Evolutionary conservation across 1,139 yeast genomes (phyloP), one percentile per base, ranked within the genome.

Genomic region (Blastobotrys persicus): DNA sequence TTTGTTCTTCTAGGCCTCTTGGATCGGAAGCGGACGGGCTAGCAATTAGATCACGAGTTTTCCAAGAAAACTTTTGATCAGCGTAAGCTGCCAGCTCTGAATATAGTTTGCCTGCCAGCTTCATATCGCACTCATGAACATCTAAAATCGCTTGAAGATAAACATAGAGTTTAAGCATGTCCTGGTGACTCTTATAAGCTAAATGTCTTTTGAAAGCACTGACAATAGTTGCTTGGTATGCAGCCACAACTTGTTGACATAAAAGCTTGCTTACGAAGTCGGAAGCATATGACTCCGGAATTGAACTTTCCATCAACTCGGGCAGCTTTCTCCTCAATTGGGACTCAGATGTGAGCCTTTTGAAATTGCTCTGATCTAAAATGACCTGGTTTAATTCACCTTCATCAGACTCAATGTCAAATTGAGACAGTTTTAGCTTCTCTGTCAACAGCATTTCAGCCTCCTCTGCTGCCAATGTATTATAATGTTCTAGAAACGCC

Each of bases 71-170:
- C 18, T 40, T 47, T 18, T 33, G 32, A 2, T 34, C 9, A 11
- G 50, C 47, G 34, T 53, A 51, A 6, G 33, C 47, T n/a, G 44
- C 42, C 12, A 58, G 56, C 34, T 57, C 61, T 9, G 32, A 34
- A 14, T 39, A 39, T 12, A 56, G 45, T 32, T 50, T 52, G 4
- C 42, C 26, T 14, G 45, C 43, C n/a, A 55, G 50, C 41, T 55
- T 56, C 13, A 42, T 31, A 35, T 57, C 60, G 11, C 45, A 44
- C 3, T 26, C 16, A 14, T 31, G 33, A 3, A 40, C 28, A 14
- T 37, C 41, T 12, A 37, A 11, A 7, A 37, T 9, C 5, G 41
- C 41, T 23, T 12, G 26, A 14, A 37, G 18, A 37, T 37, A 18
- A 16, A 37, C 14, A 28, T 37, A 37, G 28, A 37, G 19, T 19